A percentile compares a stretch with the other conserved stretches of the same genome.
phyloP scores from a whole-genome alignment of 2,329 filamentous ascomycete genomes.

The Graphiopsis chlorocephala region DNA sequence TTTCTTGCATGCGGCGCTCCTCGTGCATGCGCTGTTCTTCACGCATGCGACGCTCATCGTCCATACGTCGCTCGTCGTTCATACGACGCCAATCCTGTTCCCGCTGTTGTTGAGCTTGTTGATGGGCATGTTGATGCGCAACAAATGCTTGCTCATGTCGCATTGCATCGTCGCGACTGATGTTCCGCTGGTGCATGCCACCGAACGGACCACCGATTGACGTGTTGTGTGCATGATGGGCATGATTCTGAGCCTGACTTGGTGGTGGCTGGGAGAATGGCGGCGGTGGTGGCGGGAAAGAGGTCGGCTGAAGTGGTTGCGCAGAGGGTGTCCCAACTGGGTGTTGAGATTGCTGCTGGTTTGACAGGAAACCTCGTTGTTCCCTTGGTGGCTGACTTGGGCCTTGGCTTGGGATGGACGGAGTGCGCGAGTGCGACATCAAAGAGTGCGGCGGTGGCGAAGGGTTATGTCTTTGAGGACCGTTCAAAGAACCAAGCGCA shows the following conservation, averaged over 20 bases:
- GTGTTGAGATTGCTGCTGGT: constrained; percentile 22
- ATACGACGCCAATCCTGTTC: constrained; percentile 18
- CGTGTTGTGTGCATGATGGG: constrained; percentile 32
- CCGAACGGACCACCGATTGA: constrained; percentile 25
- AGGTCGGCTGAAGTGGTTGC: constrained; percentile 30
- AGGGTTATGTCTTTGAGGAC: constrained; percentile 30
- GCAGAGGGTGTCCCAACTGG: constrained; percentile 17
- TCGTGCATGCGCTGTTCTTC: constrained; percentile 19
- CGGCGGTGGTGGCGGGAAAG: constrained; percentile 25
- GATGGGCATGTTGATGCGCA: constrained; percentile 18
- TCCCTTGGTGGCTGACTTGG: constrained; percentile 24
- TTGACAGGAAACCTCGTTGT: constrained; percentile 11
- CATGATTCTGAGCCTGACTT: constrained; percentile 27
- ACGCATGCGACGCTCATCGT: constrained; percentile 18
- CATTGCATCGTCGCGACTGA: constrained; percentile 28
- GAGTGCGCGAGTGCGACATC: constrained; percentile 33
- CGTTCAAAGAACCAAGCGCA: constrained; percentile 29
- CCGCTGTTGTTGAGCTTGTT: constrained; percentile 17
- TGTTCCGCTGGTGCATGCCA: constrained; percentile 26
- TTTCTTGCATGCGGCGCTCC: constrained; percentile 19
- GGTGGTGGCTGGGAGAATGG: constrained; percentile 26
- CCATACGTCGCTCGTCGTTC: constrained; percentile 13
- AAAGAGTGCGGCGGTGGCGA: constrained; percentile 35
- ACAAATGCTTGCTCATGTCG: constrained; percentile 21
- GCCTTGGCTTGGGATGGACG: constrained; percentile 28